Evolutionary conservation across 2,329 filamentous ascomycete species (phyloP).

Genomic region (Chrysoporthe austroafricana): DNA sequence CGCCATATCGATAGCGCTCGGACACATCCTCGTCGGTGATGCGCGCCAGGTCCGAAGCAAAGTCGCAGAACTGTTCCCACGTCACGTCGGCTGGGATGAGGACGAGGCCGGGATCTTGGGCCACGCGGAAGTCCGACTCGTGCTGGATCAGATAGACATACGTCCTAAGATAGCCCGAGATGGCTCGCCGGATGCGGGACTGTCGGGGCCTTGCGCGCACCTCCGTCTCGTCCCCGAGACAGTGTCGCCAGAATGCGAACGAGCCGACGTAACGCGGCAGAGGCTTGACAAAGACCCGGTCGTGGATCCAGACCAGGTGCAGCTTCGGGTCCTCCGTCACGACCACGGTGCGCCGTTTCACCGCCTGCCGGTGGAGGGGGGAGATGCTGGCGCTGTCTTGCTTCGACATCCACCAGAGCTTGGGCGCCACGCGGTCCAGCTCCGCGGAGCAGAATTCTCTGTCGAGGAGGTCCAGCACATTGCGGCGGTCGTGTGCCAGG

Average conservation of each 20-base stretch:
- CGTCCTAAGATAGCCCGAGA: neutral
- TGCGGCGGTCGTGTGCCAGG: no score
- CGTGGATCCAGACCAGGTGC: slow-evolving; percentile 3
- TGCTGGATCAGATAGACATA: slow-evolving; percentile 1
- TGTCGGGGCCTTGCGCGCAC: neutral
- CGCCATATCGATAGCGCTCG: slow-evolving; percentile 19
- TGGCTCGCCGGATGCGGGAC: neutral
- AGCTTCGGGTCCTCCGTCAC: slow-evolving; percentile 6
- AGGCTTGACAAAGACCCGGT: slow-evolving; percentile 1
- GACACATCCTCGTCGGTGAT: slow-evolving; percentile 2
- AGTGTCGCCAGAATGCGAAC: neutral
- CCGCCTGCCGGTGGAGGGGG: neutral
- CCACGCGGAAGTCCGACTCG: slow-evolving; percentile 1
- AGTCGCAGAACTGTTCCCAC: neutral
- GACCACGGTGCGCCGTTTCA: neutral
- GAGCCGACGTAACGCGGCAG: neutral
- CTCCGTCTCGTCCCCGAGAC: no score
- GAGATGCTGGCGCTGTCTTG: neutral
- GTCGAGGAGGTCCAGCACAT: no score
- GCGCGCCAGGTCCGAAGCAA: neutral
- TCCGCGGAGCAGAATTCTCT: no score
- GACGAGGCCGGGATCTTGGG: neutral
- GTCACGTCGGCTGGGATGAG: neutral
- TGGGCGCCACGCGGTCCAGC: no score
- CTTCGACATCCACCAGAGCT: no score